Evolutionary conservation across 495 filamentous ascomycete species (phyloP).

Genomic region (Neurospora sp.): DNA sequence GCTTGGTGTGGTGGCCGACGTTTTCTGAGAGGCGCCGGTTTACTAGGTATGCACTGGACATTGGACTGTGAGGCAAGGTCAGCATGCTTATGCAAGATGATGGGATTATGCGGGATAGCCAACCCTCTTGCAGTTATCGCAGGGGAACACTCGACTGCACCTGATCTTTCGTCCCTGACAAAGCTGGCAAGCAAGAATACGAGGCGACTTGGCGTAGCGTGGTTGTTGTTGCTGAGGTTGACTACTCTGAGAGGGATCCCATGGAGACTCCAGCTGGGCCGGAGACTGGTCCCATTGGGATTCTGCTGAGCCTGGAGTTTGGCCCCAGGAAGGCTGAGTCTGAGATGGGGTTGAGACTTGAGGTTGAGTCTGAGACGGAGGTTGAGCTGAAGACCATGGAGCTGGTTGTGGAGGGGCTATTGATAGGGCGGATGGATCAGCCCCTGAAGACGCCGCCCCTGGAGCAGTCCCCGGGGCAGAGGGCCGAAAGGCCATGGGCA

Average conservation of each 20-base stretch:
- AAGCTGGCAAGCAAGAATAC: conserved; percentile 30
- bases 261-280: not conserved
- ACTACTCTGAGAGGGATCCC: not conserved
- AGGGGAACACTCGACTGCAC: conserved; percentile 59
- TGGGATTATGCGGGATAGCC: not conserved
- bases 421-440: not conserved
- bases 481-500: not conserved
- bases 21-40: conserved; percentile 38
- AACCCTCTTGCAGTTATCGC: conserved; percentile 43
- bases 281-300: not conserved
- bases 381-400: not conserved
- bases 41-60: conserved; percentile 36
- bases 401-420: not conserved
- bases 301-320: not conserved
- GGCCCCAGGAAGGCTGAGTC: not conserved
- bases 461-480: not conserved
- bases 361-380: not conserved
- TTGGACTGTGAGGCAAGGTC: conserved; percentile 23
- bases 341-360: not conserved
- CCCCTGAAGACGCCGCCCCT: not conserved
- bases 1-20: conserved; percentile 38
- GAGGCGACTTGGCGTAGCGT: conserved; percentile 15
- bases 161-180: conserved; percentile 61
- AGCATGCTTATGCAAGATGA: conserved; percentile 4
- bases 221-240: not conserved